These are phyloP conservation scores for Candida michaelii DNA, from an alignment of 805 yeast species.

Conservation along the genomic window DNA sequence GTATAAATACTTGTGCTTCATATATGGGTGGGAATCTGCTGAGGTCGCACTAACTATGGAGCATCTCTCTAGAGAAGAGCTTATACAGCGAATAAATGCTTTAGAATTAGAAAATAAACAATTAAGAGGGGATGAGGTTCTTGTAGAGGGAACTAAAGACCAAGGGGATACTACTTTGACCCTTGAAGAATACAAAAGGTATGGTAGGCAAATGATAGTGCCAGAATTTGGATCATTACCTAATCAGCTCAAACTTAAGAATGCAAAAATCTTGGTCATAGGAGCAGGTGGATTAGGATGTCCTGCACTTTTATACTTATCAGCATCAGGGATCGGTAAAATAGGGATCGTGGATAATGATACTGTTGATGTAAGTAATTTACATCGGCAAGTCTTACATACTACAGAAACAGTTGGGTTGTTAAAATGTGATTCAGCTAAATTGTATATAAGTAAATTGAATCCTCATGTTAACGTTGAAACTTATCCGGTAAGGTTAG, in stretches of 20 bases:
- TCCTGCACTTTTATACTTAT: slow-evolving; percentile 81
- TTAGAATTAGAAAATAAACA: slow-evolving; percentile 20
- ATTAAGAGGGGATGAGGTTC: slow-evolving; percentile 6
- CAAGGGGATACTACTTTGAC: too few relatives aligned
- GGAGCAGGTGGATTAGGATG: slow-evolving; percentile 99
- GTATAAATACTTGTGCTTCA: too few relatives aligned
- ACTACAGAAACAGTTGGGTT: slow-evolving; percentile 63
- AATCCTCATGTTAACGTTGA: slow-evolving; percentile 67
- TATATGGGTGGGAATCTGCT: too few relatives aligned
- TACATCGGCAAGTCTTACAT: slow-evolving; percentile 89
- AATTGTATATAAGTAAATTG: slow-evolving; percentile 45
- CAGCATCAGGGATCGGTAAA: slow-evolving; percentile 84
- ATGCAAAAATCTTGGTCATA: slow-evolving; percentile 65
- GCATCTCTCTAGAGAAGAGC: slow-evolving; percentile 18
- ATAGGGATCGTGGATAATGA: slow-evolving; percentile 90
- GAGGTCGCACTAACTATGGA: slow-evolving; percentile 1
- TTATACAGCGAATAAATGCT: slow-evolving; percentile 21
- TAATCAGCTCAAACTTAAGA: slow-evolving; percentile 57
- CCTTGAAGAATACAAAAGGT: slow-evolving; percentile 80
- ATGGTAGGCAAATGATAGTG: slow-evolving; percentile 95
- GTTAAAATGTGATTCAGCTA: slow-evolving; percentile 81
- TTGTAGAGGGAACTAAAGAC: slow-evolving; percentile 36
- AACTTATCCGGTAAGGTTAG: slow-evolving; percentile 53
- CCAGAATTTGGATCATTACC: slow-evolving; percentile 62
- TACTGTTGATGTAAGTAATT: slow-evolving; percentile 75